phyloP scores from a whole-genome alignment of 139 green algal genomes.

The Micractinium sp. region DNA sequence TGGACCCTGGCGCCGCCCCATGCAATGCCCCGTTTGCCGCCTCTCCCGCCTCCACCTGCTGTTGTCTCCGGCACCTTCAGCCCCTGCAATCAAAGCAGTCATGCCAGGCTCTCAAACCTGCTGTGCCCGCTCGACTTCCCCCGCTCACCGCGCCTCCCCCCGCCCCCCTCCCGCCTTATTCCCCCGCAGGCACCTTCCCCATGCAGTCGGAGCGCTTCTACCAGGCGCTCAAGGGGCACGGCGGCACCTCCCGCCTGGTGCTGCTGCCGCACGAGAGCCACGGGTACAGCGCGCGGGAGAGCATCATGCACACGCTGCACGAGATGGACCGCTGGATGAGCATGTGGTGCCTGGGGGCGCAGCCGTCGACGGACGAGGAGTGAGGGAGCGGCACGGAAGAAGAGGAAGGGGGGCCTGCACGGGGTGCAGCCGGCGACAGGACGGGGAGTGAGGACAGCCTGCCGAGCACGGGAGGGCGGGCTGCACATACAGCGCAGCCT shows the following conservation, averaged over 20 bases:
- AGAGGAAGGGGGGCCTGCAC: too few species aligned
- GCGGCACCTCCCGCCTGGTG: slow-evolving; percentile 77
- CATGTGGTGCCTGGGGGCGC: slow-evolving; percentile 13
- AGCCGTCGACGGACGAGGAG: slow-evolving; percentile 6
- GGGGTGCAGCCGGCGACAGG: too few species aligned
- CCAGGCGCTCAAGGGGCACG: slow-evolving; percentile 89
- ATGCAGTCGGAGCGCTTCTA: slow-evolving; percentile 94
- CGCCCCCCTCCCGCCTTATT: background rate
- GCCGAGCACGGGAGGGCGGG: too few species aligned
- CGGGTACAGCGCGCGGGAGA: slow-evolving; percentile 80
- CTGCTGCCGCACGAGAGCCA: slow-evolving; percentile 96
- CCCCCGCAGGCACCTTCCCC: slow-evolving; percentile 59
- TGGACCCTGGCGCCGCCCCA: too few species aligned
- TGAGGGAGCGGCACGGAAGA: background rate
- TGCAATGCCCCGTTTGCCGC: too few species aligned
- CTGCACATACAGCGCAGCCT: too few species aligned
- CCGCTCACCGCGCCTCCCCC: background rate
- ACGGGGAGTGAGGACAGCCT: too few species aligned
- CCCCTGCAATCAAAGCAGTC: too few species aligned
- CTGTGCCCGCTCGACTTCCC: too few species aligned
- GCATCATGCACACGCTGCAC: slow-evolving; percentile 78
- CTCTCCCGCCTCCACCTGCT: too few species aligned
- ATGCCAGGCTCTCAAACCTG: too few species aligned
- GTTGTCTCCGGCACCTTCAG: too few species aligned
- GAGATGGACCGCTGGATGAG: slow-evolving; percentile 73